These are phyloP conservation scores for Aspergillus nidulans DNA, from an alignment of 495 filamentous ascomycete species.

Conservation along the genomic window DNA sequence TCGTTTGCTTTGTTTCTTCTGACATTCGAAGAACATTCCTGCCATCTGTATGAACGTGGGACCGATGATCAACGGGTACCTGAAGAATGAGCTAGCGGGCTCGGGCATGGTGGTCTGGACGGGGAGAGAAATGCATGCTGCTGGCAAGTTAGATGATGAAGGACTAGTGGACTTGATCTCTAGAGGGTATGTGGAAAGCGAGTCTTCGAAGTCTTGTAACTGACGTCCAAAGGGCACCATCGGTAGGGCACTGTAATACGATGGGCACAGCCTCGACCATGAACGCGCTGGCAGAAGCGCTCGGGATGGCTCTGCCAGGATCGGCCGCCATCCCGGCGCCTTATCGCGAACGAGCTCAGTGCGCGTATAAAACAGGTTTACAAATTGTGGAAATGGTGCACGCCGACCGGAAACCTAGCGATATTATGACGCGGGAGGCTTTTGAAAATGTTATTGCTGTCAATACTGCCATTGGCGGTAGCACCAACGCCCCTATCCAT, in stretches of 20 bases:
- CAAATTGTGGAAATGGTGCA: conserved; percentile 54
- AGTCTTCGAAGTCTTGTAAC: background rate
- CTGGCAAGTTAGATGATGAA: conserved; percentile 46
- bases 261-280: conserved; percentile 58
- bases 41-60: conserved; percentile 54
- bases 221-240: conserved; percentile 35
- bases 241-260: conserved; percentile 52
- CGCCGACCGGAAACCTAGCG: conserved; percentile 49
- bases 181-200: conserved; percentile 31
- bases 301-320: conserved; percentile 54
- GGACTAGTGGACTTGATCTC: conserved; percentile 48
- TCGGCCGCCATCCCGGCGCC: conserved; percentile 52
- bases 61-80: conserved; percentile 52
- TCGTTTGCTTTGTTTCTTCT: background rate
- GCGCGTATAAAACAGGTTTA: conserved; percentile 49
- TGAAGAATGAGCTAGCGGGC: conserved; percentile 39
- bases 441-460: conserved; percentile 53
- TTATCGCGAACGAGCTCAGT: conserved; percentile 49
- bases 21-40: conserved; percentile 43
- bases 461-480: conserved; percentile 52
- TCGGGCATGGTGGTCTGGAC: conserved; percentile 50
- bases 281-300: conserved; percentile 52
- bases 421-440: conserved; percentile 51
- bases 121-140: conserved; percentile 47
- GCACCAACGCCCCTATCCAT: conserved; percentile 55